Evolutionary conservation across 169 alveolate genomes (phyloP).

Genomic region (Nephromyces sp.): DNA sequence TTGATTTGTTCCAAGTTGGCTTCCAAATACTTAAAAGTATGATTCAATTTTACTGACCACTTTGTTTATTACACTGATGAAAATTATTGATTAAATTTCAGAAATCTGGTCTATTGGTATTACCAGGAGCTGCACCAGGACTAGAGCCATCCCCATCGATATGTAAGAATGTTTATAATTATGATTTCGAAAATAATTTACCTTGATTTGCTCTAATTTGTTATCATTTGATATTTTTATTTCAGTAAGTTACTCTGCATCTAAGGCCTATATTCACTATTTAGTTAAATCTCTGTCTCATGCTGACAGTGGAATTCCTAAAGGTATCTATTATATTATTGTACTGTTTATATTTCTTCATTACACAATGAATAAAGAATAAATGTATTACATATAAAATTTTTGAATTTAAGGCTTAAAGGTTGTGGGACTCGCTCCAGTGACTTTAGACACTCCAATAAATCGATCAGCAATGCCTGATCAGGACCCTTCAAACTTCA

Average conservation of each 20-base stretch:
- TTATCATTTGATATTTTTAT: too few relatives aligned
- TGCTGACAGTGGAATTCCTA: neutral
- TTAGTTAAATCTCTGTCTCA: neutral
- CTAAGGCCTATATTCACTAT: neutral
- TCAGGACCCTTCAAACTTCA: neutral
- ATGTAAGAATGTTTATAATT: neutral
- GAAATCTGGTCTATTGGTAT: neutral
- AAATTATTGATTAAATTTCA: neutral
- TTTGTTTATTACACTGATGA: neutral
- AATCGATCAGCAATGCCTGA: neutral
- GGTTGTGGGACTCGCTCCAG: neutral
- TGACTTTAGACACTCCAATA: conserved; percentile 2
- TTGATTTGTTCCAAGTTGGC: neutral
- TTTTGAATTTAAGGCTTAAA: neutral
- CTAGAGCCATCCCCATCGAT: neutral
- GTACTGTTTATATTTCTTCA: too few relatives aligned
- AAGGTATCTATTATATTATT: neutral
- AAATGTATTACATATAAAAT: neutral
- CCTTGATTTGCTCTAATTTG: too few relatives aligned
- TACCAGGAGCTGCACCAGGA: neutral
- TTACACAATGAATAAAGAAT: neutral
- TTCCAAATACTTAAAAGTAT: neutral
- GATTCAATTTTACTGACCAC: neutral
- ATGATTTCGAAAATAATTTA: too few relatives aligned
- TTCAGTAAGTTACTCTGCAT: neutral